Conservation (phyloP, 2,329 filamentous ascomycete genomes). For the Aspergillus texensis region DNA sequence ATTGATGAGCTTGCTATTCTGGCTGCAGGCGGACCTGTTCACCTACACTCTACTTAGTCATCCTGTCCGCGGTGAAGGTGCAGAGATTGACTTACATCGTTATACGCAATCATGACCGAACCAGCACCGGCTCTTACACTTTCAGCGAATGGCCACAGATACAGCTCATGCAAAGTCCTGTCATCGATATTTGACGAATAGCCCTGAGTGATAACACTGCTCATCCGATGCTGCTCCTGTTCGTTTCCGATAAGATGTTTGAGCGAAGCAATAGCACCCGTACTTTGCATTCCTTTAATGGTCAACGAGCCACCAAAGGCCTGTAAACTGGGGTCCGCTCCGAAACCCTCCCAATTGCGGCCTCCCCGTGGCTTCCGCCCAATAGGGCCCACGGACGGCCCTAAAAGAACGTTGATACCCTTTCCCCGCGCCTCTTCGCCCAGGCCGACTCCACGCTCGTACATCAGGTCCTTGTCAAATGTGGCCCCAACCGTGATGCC, state of each 20-base stretch:
- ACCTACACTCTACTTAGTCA: constrained; percentile 43
- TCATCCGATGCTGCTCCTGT: constrained; percentile 53
- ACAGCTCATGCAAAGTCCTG: constrained; percentile 50
- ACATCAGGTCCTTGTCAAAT: constrained; percentile 73
- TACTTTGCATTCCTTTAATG: constrained; percentile 59
- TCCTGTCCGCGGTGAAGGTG: background rate
- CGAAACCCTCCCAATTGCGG: constrained; percentile 76
- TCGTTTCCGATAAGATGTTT: constrained; percentile 61
- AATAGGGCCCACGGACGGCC: constrained; percentile 70
- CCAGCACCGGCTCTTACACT: constrained; percentile 51
- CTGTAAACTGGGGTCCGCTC: constrained; percentile 68
- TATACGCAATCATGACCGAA: constrained; percentile 49
- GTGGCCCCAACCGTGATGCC: constrained; percentile 78
- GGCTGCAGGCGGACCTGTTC: constrained; percentile 67
- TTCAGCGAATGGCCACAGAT: constrained; percentile 55
- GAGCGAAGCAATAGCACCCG: constrained; percentile 59
- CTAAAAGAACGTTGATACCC: constrained; percentile 71
- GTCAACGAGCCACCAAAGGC: constrained; percentile 55
- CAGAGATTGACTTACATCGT: constrained; percentile 35
- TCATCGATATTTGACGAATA: constrained; percentile 56
- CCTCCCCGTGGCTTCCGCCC: constrained; percentile 73
- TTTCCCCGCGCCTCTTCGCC: constrained; percentile 74
- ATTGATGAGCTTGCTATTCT: constrained; percentile 70
- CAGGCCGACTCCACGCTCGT: constrained; percentile 67
- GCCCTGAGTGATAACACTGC: constrained; percentile 40